A percentile compares a stretch with the other conserved stretches of the same genome.
Conservation (phyloP, 306 rosid species). For the Inga oerstediana region DNA sequence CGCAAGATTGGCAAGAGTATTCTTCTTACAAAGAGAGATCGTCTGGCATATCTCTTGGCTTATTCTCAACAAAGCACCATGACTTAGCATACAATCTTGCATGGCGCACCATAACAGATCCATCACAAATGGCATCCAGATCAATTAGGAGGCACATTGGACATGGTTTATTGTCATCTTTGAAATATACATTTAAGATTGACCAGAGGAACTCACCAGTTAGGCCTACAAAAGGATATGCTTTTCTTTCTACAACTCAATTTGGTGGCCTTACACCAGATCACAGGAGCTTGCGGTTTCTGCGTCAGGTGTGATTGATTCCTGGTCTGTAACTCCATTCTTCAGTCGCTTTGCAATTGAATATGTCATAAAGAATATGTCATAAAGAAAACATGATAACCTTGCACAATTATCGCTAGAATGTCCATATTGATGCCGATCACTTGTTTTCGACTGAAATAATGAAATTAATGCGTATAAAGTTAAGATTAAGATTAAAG, state of each 20-base stretch:
- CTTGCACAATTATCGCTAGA: slow-evolving; percentile 13
- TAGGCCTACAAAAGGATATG: slow-evolving; percentile 84
- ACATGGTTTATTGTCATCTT: slow-evolving; percentile 80
- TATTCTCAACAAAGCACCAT: slow-evolving; percentile 76
- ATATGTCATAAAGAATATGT: slow-evolving; percentile 24
- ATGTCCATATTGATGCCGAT: slow-evolving; percentile 26
- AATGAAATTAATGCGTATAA: slow-evolving; percentile 13
- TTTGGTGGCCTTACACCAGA: slow-evolving; percentile 95
- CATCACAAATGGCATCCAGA: slow-evolving; percentile 84
- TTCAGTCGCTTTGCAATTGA: slow-evolving; percentile 28
- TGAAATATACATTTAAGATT: slow-evolving; percentile 79
- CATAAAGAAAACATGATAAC: slow-evolving; percentile 24
- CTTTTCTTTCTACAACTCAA: slow-evolving; percentile 88
- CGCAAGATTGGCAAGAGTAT: slow-evolving; percentile 92
- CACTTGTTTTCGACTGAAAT: background rate
- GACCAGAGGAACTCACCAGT: slow-evolving; percentile 76
- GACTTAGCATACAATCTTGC: slow-evolving; percentile 87
- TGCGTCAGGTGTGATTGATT: slow-evolving; percentile 74
- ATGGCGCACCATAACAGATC: slow-evolving; percentile 88
- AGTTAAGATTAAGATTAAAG: slow-evolving; percentile 10
- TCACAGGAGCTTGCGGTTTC: slow-evolving; percentile 71
- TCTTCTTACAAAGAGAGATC: slow-evolving; percentile 88
- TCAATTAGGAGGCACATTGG: slow-evolving; percentile 98
- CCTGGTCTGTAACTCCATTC: slow-evolving; percentile 26
- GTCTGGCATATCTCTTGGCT: slow-evolving; percentile 77